Conservation (phyloP, 176 grass and related monocot species). For the Triticum dicoccoides region DNA sequence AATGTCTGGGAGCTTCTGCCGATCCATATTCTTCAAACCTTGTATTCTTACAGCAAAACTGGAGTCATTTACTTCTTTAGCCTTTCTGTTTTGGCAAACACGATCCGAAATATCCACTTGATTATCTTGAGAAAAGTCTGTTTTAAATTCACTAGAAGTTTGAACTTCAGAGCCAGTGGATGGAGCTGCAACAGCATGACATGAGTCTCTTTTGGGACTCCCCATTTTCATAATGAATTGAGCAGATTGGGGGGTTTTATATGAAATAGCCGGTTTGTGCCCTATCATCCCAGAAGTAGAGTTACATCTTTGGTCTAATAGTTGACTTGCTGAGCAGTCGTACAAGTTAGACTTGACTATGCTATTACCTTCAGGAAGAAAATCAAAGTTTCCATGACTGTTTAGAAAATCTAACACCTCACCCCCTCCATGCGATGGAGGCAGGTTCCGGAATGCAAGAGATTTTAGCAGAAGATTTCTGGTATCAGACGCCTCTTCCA, state of each 20-base stretch:
- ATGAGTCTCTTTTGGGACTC: conserved; percentile 32
- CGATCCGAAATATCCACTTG: conserved; percentile 13
- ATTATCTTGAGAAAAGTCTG: conserved; percentile 32
- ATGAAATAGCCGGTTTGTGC: conserved; percentile 26
- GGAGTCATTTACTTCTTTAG: conserved; percentile 36
- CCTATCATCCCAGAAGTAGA: conserved; percentile 33
- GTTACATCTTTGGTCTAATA: conserved; percentile 33
- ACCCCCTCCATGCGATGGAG: conserved; percentile 31
- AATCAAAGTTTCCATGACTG: conserved; percentile 35
- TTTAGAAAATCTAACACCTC: conserved; percentile 30
- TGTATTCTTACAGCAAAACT: conserved; percentile 33
- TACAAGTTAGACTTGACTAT: conserved; percentile 40
- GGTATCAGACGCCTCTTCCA: conserved; percentile 24
- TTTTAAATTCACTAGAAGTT: conserved; percentile 39
- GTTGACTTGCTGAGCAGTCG: conserved; percentile 22
- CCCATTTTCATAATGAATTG: conserved; percentile 37
- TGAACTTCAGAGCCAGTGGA: conserved; percentile 25
- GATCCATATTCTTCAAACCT: conserved; percentile 36
- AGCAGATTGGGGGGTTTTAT: conserved; percentile 33
- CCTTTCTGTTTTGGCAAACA: conserved; percentile 29
- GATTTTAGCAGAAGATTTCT: conserved; percentile 48
- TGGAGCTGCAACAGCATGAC: conserved; percentile 36
- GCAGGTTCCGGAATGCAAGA: conserved; percentile 20
- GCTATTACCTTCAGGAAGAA: conserved; percentile 30
- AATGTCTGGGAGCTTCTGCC: conserved; percentile 23